A percentile compares a stretch with the other conserved stretches of the same genome.
Evolutionary conservation across 2,329 filamentous ascomycete species (phyloP).

Genomic region (Diaporthe sp.): DNA sequence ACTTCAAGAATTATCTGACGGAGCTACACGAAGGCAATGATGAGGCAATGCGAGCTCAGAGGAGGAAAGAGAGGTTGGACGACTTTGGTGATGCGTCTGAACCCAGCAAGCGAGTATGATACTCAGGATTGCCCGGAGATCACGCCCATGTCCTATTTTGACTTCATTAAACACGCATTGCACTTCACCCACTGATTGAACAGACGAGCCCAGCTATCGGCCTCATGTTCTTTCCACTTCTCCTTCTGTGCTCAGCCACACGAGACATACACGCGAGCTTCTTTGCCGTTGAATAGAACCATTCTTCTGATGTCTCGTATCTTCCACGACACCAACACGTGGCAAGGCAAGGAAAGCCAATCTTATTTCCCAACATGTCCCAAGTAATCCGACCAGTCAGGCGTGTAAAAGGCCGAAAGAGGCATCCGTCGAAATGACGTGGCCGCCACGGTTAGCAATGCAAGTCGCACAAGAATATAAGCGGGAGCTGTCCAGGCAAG

Average conservation of each 20-base stretch:
- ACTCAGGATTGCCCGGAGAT: too few species aligned
- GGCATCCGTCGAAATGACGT: not conserved
- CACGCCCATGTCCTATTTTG: too few species aligned
- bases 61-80: not conserved
- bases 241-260: too few species aligned
- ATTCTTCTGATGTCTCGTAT: too few species aligned
- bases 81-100: not conserved
- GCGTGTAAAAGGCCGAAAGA: not conserved
- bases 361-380: not conserved
- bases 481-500: not conserved
- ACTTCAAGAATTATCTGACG: conserved; percentile 34
- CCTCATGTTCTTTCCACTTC: too few species aligned
- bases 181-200: not conserved
- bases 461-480: not conserved
- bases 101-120: not conserved
- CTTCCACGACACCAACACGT: not conserved
- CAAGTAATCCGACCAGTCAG: not conserved
- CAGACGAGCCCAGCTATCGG: too few species aligned
- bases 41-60: not conserved
- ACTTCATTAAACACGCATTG: too few species aligned
- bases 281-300: too few species aligned
- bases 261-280: not conserved
- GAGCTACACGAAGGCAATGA: not conserved
- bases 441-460: not conserved
- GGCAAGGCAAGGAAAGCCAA: not conserved